These are phyloP conservation scores for Penicillium macrosclerotiorum DNA, from an alignment of 495 filamentous ascomycete species.

Conservation along the genomic window DNA sequence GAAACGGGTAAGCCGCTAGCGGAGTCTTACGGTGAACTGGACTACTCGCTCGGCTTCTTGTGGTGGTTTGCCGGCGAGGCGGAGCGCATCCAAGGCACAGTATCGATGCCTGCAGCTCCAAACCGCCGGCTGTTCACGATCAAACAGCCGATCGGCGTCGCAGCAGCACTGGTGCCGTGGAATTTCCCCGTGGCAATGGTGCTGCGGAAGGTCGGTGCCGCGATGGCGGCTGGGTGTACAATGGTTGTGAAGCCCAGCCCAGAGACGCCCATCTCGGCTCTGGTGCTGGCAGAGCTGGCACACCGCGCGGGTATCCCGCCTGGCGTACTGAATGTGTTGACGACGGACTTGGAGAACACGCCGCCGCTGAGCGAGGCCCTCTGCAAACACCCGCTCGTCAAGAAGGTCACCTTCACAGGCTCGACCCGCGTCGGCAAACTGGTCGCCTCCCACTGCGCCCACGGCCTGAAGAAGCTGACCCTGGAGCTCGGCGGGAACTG, in stretches of 20 bases:
- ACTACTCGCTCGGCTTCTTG: constrained; percentile 59
- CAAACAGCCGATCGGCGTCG: constrained; percentile 67
- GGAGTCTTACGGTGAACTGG: constrained; percentile 58
- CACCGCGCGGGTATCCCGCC: constrained; percentile 54
- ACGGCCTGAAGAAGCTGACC: constrained; percentile 67
- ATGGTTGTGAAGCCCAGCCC: constrained; percentile 63
- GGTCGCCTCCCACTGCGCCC: constrained; percentile 56
- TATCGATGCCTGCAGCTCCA: constrained; percentile 53
- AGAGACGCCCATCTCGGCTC: constrained; percentile 55
- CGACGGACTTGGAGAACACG: constrained; percentile 60
- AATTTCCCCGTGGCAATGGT: constrained; percentile 66
- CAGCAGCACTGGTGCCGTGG: constrained; percentile 66
- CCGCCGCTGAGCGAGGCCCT: constrained; percentile 62
- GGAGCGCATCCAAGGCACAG: constrained; percentile 63
- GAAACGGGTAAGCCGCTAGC: constrained; percentile 64
- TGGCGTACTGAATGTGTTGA: constrained; percentile 56
- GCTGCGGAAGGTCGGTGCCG: constrained; percentile 65
- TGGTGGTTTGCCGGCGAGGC: constrained; percentile 70
- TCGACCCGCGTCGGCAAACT: constrained; percentile 64
- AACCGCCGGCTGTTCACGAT: constrained; percentile 66
- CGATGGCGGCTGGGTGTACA: constrained; percentile 70
- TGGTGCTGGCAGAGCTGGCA: constrained; percentile 53
- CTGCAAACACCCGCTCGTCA: constrained; percentile 61
- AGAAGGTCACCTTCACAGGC: constrained; percentile 75
- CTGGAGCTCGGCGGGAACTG: constrained; percentile 76